Conservation (phyloP, 139 green algal species). For the Volvox africanus region DNA sequence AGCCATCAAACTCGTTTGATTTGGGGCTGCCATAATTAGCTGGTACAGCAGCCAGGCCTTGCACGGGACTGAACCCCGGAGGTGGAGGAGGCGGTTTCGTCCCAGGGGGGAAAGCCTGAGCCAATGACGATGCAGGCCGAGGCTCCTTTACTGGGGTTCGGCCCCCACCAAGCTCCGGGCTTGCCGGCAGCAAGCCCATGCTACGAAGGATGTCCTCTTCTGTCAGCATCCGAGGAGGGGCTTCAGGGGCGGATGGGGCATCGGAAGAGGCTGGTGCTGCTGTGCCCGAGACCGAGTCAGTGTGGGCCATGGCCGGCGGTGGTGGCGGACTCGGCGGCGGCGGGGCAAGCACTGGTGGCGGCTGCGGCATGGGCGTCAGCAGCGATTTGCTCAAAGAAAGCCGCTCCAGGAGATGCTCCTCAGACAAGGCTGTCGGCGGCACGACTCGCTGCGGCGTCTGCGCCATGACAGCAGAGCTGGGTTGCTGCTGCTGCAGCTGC, state of each 20-base stretch:
- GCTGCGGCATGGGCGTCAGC: background rate
- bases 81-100: no score
- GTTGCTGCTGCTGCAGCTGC: background rate
- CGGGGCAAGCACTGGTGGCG: background rate
- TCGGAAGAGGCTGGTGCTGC: background rate
- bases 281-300: background rate
- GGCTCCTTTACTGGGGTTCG: background rate
- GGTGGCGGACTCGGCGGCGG: constrained; percentile 4
- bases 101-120: background rate
- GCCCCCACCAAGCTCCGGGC: background rate
- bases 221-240: constrained; percentile 20
- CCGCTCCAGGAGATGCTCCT: constrained; percentile 23
- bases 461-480: no score
- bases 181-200: constrained; percentile 19
- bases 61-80: background rate
- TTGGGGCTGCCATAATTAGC: no score
- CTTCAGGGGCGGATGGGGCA: background rate
- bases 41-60: no score
- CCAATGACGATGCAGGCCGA: background rate
- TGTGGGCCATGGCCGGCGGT: background rate
- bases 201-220: constrained; percentile 44
- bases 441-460: background rate
- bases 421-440: constrained; percentile 14
- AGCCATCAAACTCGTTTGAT: no score
- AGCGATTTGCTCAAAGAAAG: background rate